These are phyloP conservation scores for Colletotrichum musae DNA, from an alignment of 2,329 filamentous ascomycete genomes.

Conservation along the genomic window DNA sequence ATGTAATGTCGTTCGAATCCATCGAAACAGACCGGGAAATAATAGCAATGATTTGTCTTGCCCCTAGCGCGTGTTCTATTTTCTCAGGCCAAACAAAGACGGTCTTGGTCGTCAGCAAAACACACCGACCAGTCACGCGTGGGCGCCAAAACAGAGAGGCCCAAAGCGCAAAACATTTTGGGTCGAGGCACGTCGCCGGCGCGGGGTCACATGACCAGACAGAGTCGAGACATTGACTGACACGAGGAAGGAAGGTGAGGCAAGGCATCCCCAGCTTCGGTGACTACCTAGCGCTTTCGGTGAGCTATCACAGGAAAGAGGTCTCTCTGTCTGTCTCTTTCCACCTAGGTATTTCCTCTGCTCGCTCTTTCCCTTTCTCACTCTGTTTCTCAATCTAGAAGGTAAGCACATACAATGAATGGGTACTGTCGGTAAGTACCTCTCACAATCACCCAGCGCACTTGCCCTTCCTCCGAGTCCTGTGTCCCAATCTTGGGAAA, in stretches of 20 bases:
- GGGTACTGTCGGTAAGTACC: no score
- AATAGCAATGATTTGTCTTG: neutral
- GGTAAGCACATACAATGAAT: no score
- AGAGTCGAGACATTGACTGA: neutral
- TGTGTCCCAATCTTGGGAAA: neutral
- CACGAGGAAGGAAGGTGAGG: neutral
- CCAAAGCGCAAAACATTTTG: constrained; percentile 25
- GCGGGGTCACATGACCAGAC: constrained; percentile 29
- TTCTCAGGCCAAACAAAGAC: constrained; percentile 21
- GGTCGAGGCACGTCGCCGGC: constrained; percentile 21
- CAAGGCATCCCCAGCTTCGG: neutral
- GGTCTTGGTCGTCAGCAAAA: neutral
- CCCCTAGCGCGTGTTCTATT: constrained; percentile 6
- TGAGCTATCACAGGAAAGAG: neutral
- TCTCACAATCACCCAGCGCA: no score
- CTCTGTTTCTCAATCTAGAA: neutral
- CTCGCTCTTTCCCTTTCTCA: constrained; percentile 1
- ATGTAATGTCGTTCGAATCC: constrained; percentile 7
- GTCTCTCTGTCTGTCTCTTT: neutral
- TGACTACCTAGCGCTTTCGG: neutral
- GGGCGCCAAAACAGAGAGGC: constrained; percentile 14
- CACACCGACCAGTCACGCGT: constrained; percentile 25
- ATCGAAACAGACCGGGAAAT: neutral
- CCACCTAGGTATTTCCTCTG: neutral
- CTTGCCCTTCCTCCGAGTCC: constrained; percentile 5